phyloP scores from a whole-genome alignment of 345 rosid genomes.

The Euphorbia lathyris region DNA sequence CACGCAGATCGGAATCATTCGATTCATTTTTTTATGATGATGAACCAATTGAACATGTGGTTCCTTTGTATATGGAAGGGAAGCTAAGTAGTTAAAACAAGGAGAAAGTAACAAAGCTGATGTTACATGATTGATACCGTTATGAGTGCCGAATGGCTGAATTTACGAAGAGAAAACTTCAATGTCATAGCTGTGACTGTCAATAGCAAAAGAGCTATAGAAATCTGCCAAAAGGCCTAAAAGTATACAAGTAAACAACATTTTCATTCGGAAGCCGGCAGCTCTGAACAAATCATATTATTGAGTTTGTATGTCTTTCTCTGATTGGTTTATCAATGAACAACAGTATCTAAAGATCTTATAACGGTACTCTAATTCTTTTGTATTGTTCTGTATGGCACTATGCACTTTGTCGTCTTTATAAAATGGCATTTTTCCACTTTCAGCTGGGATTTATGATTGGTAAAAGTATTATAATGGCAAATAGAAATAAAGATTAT shows the following conservation, averaged over 20 bases:
- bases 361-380: not conserved
- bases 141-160: constrained; percentile 34
- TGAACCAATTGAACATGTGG: not conserved
- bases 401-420: constrained; percentile 1
- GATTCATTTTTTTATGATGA: constrained; percentile 19
- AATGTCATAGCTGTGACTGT: constrained; percentile 7
- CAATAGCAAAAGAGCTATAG: constrained; percentile 2
- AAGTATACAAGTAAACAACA: not conserved
- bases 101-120: constrained; percentile 17
- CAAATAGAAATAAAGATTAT: too few relatives aligned
- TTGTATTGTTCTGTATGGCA: not conserved
- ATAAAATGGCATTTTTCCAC: too few relatives aligned
- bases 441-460: too few relatives aligned
- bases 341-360: not conserved
- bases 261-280: constrained; percentile 29
- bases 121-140: not conserved
- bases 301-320: not conserved
- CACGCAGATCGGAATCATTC: constrained; percentile 16
- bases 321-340: not conserved
- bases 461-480: too few relatives aligned
- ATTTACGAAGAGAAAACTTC: constrained; percentile 17
- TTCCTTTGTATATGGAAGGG: constrained; percentile 3
- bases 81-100: constrained; percentile 7
- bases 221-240: constrained; percentile 23
- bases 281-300: constrained; percentile 11